These are phyloP conservation scores for Nidula niveotomentosa DNA, from an alignment of 1,284 basidiomycete species.

Conservation along the genomic window DNA sequence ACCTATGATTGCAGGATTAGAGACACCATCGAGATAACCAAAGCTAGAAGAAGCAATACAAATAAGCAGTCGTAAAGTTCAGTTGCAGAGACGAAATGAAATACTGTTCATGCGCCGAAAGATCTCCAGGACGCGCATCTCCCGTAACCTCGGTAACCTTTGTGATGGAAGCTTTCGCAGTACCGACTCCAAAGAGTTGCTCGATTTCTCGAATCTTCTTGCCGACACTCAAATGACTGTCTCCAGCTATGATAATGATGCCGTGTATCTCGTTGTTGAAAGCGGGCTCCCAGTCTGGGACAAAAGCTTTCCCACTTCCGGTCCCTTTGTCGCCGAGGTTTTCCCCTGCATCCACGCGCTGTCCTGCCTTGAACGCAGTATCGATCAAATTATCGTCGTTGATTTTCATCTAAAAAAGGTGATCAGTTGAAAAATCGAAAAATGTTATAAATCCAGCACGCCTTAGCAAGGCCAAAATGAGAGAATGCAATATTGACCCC, in stretches of 20 bases:
- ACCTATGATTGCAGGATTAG: conserved; percentile 40
- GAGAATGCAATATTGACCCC: conserved; percentile 38
- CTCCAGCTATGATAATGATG: conserved; percentile 31
- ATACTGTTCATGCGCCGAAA: conserved; percentile 36
- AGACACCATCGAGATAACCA: conserved; percentile 45
- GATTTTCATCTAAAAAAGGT: conserved; percentile 20
- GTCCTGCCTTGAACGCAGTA: conserved; percentile 25
- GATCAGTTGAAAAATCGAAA: background rate
- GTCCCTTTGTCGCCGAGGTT: conserved; percentile 28
- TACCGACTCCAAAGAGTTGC: conserved; percentile 24
- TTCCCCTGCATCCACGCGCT: conserved; percentile 23
- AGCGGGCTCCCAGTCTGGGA: conserved; percentile 33
- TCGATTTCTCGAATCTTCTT: conserved; percentile 25
- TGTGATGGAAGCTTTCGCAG: conserved; percentile 20
- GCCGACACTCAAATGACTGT: conserved; percentile 26
- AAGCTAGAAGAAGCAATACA: conserved; percentile 21
- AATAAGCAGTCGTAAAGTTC: too few species aligned
- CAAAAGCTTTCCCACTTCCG: conserved; percentile 16
- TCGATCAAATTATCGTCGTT: conserved; percentile 25
- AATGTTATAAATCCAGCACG: conserved; percentile 9
- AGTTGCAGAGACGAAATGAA: background rate
- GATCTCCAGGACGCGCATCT: conserved; percentile 32
- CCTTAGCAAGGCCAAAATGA: conserved; percentile 29
- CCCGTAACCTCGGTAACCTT: conserved; percentile 28
- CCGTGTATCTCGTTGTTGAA: conserved; percentile 34